Base-by-base conservation (phyloP, 768 basidiomycete genomes). In the Saitozyma sp. region DNA sequence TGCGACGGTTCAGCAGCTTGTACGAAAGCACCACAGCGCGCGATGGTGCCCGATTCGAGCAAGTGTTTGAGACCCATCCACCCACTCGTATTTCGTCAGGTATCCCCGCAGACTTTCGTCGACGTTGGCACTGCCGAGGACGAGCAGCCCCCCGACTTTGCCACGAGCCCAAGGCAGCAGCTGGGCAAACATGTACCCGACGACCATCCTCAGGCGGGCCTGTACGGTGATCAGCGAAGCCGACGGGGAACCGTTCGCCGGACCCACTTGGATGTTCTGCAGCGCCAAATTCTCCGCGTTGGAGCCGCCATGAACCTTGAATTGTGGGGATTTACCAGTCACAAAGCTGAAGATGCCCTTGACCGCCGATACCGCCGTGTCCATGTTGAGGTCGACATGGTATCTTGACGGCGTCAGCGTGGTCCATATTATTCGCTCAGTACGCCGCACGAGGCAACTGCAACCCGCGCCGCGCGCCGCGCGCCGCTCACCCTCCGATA, bases 21-120 rank as follows among this genome's bases (percentile, higher is more conserved):
- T 29, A 16, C 13, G 6, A 11, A 9, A 20, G 29, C 14, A 46
- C 50, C 5, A 42, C 49, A 51, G 5, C 40, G 41, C 49, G 8
- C 51, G 51, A 13, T 3, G 3, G 51, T 4, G 17, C 10, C 2
- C 51, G 13, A 52, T 4, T 3, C 13, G 16, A 29, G 51, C 20
- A 3, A 16, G 52, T 43, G 37, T 1, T 8, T 6, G 17, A 13
- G 9, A 2, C n/a, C n/a, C 6, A 9, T 40, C 4, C 8, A 65
- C 77, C 62, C 89, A 98, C 77, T 99, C 96, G 76, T 98, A 98
- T 81, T 99, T 98, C 0, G 96, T 99, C 63, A 96, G 82, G 78
- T 98, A 99, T 7, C 96, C 96, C 56, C 96, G 87, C 60, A 98
- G 84, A 82, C 94, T 95, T 82, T 98, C 96, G 72, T 99, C 96